Conservation (phyloP, 768 basidiomycete species). For the Gyrodon lividus region DNA sequence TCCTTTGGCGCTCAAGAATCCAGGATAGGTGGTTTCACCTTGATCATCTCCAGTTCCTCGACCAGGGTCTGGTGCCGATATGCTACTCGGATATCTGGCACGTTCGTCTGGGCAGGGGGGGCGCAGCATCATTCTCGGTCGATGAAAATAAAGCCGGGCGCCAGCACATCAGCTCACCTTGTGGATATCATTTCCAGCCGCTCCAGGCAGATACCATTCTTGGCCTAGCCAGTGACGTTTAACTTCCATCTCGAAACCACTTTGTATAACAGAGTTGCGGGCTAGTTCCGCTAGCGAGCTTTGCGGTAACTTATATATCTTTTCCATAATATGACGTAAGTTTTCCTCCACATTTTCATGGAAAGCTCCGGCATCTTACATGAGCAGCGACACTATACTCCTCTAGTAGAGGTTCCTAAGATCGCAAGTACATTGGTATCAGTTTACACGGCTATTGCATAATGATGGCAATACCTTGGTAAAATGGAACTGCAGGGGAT, state of each 20-base stretch:
- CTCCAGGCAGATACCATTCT: slow-evolving; percentile 90
- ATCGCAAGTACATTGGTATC: background rate
- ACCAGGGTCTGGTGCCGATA: slow-evolving; percentile 88
- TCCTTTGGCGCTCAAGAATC: background rate
- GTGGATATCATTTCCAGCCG: slow-evolving; percentile 92
- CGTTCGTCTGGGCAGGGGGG: slow-evolving; percentile 72
- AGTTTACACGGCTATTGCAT: background rate
- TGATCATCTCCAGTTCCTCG: slow-evolving; percentile 78
- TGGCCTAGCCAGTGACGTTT: slow-evolving; percentile 95
- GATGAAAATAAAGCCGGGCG: slow-evolving; percentile 2
- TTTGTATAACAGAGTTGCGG: slow-evolving; percentile 95
- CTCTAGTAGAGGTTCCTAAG: slow-evolving; percentile 87
- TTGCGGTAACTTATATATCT: slow-evolving; percentile 97
- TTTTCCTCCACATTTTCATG: background rate
- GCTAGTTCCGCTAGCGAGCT: slow-evolving; percentile 94
- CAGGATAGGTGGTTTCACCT: slow-evolving; percentile 24
- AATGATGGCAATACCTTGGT: slow-evolving; percentile 70
- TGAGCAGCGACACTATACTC: slow-evolving; percentile 99
- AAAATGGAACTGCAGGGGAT: slow-evolving; percentile 96
- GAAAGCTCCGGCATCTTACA: slow-evolving; percentile 42
- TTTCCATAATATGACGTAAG: slow-evolving; percentile 5
- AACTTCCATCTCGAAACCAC: slow-evolving; percentile 97
- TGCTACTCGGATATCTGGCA: slow-evolving; percentile 86
- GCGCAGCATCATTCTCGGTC: background rate
- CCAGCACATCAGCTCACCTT: slow-evolving; percentile 53